A percentile compares a stretch with the other conserved stretches of the same genome.
These are phyloP conservation scores for Kodamaea restingae DNA, from an alignment of 805 yeast genomes.

Conservation along the genomic window DNA sequence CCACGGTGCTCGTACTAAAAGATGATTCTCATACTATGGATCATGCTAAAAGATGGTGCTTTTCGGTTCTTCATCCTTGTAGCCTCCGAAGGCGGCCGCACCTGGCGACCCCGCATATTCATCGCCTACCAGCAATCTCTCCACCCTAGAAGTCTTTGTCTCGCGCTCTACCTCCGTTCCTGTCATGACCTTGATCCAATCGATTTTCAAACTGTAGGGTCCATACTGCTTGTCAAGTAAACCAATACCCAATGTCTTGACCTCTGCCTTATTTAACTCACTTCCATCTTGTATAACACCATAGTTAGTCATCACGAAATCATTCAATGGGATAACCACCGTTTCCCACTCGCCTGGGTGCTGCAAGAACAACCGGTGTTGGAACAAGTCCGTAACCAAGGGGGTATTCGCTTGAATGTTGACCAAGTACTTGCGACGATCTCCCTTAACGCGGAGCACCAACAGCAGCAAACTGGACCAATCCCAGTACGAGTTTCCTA, in stretches of 20 bases:
- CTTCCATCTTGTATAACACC: constrained; percentile 56
- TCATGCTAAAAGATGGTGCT: constrained; percentile 24
- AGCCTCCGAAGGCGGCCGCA: constrained; percentile 17
- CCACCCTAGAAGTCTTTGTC: constrained; percentile 33
- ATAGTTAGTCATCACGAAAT: constrained; percentile 78
- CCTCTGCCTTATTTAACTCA: constrained; percentile 56
- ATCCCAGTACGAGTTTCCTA: constrained; percentile 58
- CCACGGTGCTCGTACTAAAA: too few species aligned
- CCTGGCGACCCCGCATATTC: constrained; percentile 6
- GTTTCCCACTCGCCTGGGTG: constrained; percentile 81
- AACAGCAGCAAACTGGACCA: constrained; percentile 61
- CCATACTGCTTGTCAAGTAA: constrained; percentile 75
- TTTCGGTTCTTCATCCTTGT: constrained; percentile 30
- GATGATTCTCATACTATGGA: too few species aligned
- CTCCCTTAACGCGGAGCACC: constrained; percentile 69
- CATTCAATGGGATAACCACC: constrained; percentile 70
- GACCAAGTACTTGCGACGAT: constrained; percentile 68
- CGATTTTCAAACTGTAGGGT: constrained; percentile 64
- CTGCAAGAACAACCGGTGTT: constrained; percentile 70
- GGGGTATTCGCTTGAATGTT: constrained; percentile 81
- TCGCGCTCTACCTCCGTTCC: constrained; percentile 48
- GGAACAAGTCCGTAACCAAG: constrained; percentile 72
- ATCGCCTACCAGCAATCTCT: constrained; percentile 13
- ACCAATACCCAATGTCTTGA: constrained; percentile 75
- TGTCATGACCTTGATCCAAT: constrained; percentile 66